phyloP scores from a whole-genome alignment of 148 eudicot species.

The Vaccinium vitisidaea region DNA sequence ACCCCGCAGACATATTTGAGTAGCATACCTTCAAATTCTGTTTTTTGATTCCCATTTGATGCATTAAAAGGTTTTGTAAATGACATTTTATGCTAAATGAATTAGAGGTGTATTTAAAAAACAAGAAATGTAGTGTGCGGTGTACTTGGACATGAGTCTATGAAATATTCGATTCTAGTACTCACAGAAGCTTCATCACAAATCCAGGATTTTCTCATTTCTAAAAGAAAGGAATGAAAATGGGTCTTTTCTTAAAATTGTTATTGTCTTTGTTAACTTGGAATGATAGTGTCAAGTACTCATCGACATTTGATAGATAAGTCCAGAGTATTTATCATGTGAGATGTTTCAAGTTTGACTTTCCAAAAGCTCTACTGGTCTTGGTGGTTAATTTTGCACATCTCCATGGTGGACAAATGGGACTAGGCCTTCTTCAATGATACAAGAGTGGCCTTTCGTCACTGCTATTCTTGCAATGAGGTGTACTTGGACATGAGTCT shows the following conservation, averaged over 20 bases:
- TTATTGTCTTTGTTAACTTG: not conserved
- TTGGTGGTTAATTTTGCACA: not conserved
- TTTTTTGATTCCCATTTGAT: not conserved
- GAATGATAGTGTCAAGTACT: not conserved
- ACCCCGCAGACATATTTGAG: not conserved
- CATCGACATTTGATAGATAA: not conserved
- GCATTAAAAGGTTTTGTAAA: not conserved
- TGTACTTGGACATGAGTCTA: not conserved
- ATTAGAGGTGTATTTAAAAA: not conserved
- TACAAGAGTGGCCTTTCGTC: not conserved
- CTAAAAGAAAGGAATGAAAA: not conserved
- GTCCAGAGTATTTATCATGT: not conserved
- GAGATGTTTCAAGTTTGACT: not conserved
- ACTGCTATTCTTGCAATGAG: not conserved
- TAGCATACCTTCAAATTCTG: not conserved
- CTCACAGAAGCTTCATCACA: not conserved
- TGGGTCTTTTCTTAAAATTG: slow-evolving; percentile 6
- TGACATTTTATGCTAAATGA: not conserved
- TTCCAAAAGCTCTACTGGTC: not conserved
- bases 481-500: not conserved
- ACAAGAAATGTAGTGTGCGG: not conserved
- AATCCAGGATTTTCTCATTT: not conserved
- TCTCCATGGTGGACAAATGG: not conserved
- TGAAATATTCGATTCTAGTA: not conserved
- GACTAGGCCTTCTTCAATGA: not conserved